phyloP scores from a whole-genome alignment of 495 filamentous ascomycete genomes.

The Pyrenula aspistea region DNA sequence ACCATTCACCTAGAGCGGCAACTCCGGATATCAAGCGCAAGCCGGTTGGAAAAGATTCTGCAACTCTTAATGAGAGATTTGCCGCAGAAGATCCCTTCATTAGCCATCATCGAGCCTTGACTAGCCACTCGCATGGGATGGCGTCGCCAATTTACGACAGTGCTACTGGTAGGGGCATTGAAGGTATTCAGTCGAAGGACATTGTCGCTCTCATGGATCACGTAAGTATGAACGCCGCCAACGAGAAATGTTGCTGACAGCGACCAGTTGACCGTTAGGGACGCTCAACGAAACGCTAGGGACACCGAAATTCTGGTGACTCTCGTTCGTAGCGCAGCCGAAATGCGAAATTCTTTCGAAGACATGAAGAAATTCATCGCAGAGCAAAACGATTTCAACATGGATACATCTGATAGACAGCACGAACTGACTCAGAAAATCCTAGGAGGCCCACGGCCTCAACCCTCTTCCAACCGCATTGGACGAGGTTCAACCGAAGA shows the following conservation, averaged over 20 bases:
- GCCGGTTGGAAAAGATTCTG: conserved; percentile 44
- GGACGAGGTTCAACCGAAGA: conserved; percentile 47
- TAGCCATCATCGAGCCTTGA: conserved; percentile 57
- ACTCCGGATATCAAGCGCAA: conserved; percentile 52
- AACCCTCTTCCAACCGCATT: conserved; percentile 47
- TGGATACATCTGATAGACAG: conserved; percentile 71
- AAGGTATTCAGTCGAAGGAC: conserved; percentile 91
- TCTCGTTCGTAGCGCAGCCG: conserved; percentile 82
- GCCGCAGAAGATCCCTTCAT: conserved; percentile 47
- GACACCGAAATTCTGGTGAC: conserved; percentile 96
- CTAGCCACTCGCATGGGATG: conserved; percentile 72
- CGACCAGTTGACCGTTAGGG: conserved; percentile 75
- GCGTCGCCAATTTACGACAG: conserved; percentile 83
- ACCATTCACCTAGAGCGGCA: conserved; percentile 38
- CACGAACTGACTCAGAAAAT: conserved; percentile 75
- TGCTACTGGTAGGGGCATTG: conserved; percentile 77
- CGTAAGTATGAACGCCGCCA: conserved; percentile 34
- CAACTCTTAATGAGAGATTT: conserved; percentile 46
- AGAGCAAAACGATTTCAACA: conserved; percentile 73
- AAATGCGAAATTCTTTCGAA: conserved; percentile 95
- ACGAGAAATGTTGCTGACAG: not conserved
- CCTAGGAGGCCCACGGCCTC: conserved; percentile 78
- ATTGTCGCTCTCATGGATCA: conserved; percentile 98
- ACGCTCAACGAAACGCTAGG: conserved; percentile 90
- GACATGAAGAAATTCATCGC: conserved; percentile 89